These are phyloP conservation scores for Alternaria triticimaculans DNA, from an alignment of 2,329 filamentous ascomycete genomes.

Conservation along the genomic window DNA sequence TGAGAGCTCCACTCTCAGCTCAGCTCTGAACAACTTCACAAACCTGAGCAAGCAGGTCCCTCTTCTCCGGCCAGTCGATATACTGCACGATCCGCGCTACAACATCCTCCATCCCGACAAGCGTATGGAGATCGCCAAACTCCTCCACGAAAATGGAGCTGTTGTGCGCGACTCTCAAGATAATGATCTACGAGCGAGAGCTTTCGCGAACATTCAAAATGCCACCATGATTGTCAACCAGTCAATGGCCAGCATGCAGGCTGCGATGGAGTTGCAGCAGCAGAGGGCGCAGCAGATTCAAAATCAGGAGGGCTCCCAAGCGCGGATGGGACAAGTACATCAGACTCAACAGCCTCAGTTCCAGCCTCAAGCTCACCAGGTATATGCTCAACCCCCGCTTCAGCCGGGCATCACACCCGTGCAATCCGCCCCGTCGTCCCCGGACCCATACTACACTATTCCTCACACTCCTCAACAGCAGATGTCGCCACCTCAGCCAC, in stretches of 20 bases:
- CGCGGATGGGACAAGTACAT: background rate
- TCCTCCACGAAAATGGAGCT: background rate
- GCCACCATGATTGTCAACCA: background rate
- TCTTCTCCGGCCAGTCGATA: slow-evolving; percentile 1
- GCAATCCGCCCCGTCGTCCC: background rate
- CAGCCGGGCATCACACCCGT: background rate
- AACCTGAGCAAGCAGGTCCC: background rate
- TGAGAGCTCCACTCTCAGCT: background rate
- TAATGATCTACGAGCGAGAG: background rate
- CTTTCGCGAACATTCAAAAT: background rate
- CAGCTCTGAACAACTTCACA: background rate
- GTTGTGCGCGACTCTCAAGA: background rate
- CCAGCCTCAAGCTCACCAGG: background rate
- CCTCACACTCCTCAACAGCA: background rate
- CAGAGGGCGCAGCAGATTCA: background rate
- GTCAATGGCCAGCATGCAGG: background rate
- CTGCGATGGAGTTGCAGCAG: background rate
- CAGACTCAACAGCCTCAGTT: background rate
- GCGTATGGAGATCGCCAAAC: background rate
- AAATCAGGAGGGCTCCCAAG: background rate
- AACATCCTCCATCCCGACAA: background rate
- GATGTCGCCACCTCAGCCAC: background rate
- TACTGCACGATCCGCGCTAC: background rate
- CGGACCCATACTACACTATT: background rate
- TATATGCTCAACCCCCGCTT: background rate